A percentile compares a stretch with the other conserved stretches of the same genome.
Conservation (phyloP, 2,329 filamentous ascomycete species). For the Talaromyces sp. region DNA sequence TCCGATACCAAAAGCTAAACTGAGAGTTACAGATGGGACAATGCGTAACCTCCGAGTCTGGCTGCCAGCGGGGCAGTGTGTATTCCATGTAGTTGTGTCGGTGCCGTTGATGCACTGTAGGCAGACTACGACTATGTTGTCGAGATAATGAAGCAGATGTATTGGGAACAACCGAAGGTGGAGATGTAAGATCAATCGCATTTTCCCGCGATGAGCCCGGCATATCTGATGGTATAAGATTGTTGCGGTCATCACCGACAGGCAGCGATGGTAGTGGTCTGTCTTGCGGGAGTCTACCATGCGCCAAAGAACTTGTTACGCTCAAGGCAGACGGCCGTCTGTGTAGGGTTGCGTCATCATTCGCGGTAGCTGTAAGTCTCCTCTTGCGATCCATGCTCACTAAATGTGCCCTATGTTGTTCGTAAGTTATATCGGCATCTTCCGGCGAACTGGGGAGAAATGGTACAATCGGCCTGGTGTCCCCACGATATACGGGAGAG, state of each 20-base stretch:
- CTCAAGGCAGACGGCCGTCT: constrained; percentile 19
- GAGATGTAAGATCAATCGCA: constrained; percentile 34
- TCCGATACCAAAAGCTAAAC: constrained; percentile 82
- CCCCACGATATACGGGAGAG: neutral
- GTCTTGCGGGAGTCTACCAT: constrained; percentile 22
- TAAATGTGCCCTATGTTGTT: neutral
- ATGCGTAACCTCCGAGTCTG: constrained; percentile 73
- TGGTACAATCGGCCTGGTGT: constrained; percentile 6
- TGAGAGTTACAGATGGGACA: constrained; percentile 80
- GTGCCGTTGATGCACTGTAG: constrained; percentile 11
- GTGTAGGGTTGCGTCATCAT: constrained; percentile 27
- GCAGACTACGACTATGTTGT: constrained; percentile 16
- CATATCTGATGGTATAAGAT: constrained; percentile 8
- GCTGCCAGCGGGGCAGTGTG: constrained; percentile 76
- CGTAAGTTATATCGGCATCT: neutral
- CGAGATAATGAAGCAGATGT: constrained; percentile 19
- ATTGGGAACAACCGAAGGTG: constrained; percentile 21
- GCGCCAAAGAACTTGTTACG: constrained; percentile 19
- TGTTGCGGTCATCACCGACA: neutral
- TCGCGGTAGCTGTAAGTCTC: constrained; percentile 38
- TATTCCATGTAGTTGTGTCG: constrained; percentile 39
- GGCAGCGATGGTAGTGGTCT: constrained; percentile 22
- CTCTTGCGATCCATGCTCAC: constrained; percentile 39
- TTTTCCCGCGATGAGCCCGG: constrained; percentile 32
- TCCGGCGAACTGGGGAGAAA: constrained; percentile 1